These are phyloP conservation scores for Nakataea oryzae DNA, from an alignment of 2,329 filamentous ascomycete species.

Conservation along the genomic window DNA sequence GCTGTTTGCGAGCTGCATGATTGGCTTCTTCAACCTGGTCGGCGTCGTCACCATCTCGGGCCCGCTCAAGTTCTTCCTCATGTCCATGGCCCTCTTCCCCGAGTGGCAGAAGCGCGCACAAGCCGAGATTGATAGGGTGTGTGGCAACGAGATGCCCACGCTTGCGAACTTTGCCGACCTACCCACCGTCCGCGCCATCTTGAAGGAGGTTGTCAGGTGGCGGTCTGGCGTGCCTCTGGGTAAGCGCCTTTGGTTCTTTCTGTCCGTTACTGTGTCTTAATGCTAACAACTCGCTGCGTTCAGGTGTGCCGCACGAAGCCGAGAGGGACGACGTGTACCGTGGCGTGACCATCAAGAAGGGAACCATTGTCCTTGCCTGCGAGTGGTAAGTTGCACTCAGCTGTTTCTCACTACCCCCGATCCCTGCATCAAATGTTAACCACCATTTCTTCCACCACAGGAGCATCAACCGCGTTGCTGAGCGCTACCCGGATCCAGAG, in stretches of 20 bases:
- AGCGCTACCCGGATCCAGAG: conserved; percentile 53
- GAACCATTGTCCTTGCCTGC: conserved; percentile 36
- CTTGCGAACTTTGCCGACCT: conserved; percentile 37
- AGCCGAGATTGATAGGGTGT: conserved; percentile 46
- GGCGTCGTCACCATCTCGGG: conserved; percentile 39
- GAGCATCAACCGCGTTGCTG: conserved; percentile 46
- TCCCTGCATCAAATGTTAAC: not conserved
- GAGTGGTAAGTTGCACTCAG: conserved; percentile 29
- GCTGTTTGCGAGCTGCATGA: conserved; percentile 37
- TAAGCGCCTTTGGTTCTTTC: conserved; percentile 12
- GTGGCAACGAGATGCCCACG: conserved; percentile 40
- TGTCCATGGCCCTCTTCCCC: conserved; percentile 41
- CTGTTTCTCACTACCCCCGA: not conserved
- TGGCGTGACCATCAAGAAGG: conserved; percentile 36
- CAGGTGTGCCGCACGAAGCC: conserved; percentile 37
- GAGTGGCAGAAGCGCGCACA: conserved; percentile 42
- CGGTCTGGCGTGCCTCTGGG: conserved; percentile 42
- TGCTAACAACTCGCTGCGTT: not conserved
- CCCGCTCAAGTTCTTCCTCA: conserved; percentile 38
- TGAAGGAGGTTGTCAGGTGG: conserved; percentile 51
- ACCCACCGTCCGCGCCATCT: conserved; percentile 41
- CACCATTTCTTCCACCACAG: conserved; percentile 16
- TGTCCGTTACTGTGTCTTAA: not conserved
- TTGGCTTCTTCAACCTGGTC: conserved; percentile 39
- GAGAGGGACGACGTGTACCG: conserved; percentile 34